Evolutionary conservation across 2,329 filamentous ascomycete species (phyloP), one percentile per base, ranked within the genome.

Genomic region (Exophiala alcalophila): DNA sequence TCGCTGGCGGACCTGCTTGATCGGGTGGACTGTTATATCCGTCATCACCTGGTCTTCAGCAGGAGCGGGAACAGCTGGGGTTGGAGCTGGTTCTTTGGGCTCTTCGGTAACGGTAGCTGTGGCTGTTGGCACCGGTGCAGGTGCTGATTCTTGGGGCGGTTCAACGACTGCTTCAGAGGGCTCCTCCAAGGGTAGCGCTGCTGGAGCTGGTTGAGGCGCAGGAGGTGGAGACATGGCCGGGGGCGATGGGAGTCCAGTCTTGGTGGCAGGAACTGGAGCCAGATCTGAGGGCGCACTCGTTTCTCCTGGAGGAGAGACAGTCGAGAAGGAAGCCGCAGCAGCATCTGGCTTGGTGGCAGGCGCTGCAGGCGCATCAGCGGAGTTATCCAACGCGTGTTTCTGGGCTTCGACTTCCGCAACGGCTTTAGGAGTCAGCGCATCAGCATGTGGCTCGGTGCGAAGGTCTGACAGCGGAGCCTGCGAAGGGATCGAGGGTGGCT

Each of bases 1-100:
- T 10, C 90, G 82, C 54, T 83, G 84, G 8, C 87, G 81, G 1
- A 86, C 74, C 9, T 84, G 60, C 65, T 90, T 91, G 3, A 63
- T 61, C 3, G 68, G 66, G 2, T 69, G 68, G 19, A 65, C 58
- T 0, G 74, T 69, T 1, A 68, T 75, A 50, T 80, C 77, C n/a
- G 63, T 59, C 76, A 80, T 79, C 27, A 69, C 62, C 8, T 74
- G 64, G 44, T 79, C 76, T 8, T 48, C 29, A 16, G 59, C 30
- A 36, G 37, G 12, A 43, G 52, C 28, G 26, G 47, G 46, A 11
- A 46, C 40, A 9, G 52, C 42, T 20, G 47, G 44, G 5, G 53
- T 42, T 14, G 57, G 44, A 29, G 47, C 47, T 23, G 54, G 50
- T 15, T 56, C 47, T 27, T 44, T 47, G n/a, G 51, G 51, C 11